phyloP scores from a whole-genome alignment of 108 stramenopile species.

The Conticribra weissflogii region DNA sequence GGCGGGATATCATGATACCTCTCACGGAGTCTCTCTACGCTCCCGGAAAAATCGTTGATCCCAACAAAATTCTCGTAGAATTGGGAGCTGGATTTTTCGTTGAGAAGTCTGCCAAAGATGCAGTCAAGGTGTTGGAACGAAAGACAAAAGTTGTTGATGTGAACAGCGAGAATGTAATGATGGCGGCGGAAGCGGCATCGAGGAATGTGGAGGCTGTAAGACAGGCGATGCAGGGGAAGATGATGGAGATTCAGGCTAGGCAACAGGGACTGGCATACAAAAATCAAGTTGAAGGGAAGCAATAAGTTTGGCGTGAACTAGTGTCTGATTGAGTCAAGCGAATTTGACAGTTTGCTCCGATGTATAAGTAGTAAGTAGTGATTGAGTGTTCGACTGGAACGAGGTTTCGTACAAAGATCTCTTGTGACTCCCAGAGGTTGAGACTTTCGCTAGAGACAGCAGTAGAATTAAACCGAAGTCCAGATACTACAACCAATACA shows the following conservation, averaged over 20 bases:
- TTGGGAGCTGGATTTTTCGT: conserved; percentile 89
- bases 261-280: conserved; percentile 53
- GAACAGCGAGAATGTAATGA: conserved; percentile 81
- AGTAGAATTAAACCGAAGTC: no score
- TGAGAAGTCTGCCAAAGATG: conserved; percentile 72
- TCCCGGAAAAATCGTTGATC: conserved; percentile 81
- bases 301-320: neutral
- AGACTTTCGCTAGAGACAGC: no score
- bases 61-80: conserved; percentile 77
- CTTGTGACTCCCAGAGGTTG: no score
- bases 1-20: conserved; percentile 79
- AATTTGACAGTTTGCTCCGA: no score
- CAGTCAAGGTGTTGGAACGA: conserved; percentile 70
- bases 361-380: no score
- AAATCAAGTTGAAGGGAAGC: conserved; percentile 5
- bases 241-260: conserved; percentile 84
- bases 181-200: conserved; percentile 61
- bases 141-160: conserved; percentile 78
- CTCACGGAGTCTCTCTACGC: conserved; percentile 87
- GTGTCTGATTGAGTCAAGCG: no score
- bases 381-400: no score
- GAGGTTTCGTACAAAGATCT: no score
- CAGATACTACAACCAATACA: no score
- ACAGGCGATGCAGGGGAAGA: conserved; percentile 88
- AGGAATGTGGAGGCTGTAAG: conserved; percentile 73